phyloP scores from a whole-genome alignment of 1,139 yeast genomes.

The Suhomyces ambrosiae region DNA sequence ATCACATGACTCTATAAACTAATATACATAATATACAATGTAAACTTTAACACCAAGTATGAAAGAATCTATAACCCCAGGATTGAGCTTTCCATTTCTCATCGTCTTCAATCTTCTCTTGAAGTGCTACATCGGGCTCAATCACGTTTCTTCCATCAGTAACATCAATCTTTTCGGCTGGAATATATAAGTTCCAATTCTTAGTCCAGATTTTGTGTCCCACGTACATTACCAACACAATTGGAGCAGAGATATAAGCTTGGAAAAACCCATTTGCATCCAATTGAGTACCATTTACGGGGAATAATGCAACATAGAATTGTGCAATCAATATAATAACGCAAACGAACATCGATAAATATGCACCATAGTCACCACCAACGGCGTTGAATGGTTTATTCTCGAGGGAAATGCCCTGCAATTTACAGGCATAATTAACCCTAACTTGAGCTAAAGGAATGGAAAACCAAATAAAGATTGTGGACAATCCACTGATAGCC shows the following conservation, averaged over 20 bases:
- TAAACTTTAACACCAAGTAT: constrained; percentile 14
- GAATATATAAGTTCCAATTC: constrained; percentile 42
- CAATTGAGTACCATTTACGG: constrained; percentile 33
- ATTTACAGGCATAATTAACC: constrained; percentile 23
- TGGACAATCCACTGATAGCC: constrained; percentile 42
- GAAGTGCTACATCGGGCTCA: constrained; percentile 26
- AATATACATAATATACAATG: too few species aligned
- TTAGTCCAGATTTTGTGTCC: constrained; percentile 52
- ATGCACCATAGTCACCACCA: constrained; percentile 20
- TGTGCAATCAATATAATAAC: constrained; percentile 36
- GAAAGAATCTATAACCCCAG: constrained; percentile 14
- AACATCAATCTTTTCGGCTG: constrained; percentile 50
- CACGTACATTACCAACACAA: constrained; percentile 49
- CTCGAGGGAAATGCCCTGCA: constrained; percentile 18
- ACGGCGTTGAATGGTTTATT: constrained; percentile 17
- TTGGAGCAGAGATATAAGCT: constrained; percentile 56
- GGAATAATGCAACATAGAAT: constrained; percentile 44
- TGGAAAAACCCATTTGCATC: constrained; percentile 49
- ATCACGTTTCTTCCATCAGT: constrained; percentile 53
- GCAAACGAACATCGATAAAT: constrained; percentile 22
- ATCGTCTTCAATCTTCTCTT: constrained; percentile 12
- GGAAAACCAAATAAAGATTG: constrained; percentile 42
- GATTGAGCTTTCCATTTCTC: constrained; percentile 12
- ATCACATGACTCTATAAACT: not conserved
- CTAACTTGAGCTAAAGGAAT: constrained; percentile 25